A percentile compares a stretch with the other conserved stretches of the same genome.
Evolutionary conservation across 2,329 filamentous ascomycete genomes (phyloP).

Genomic region (Calonectria multiphialidica): DNA sequence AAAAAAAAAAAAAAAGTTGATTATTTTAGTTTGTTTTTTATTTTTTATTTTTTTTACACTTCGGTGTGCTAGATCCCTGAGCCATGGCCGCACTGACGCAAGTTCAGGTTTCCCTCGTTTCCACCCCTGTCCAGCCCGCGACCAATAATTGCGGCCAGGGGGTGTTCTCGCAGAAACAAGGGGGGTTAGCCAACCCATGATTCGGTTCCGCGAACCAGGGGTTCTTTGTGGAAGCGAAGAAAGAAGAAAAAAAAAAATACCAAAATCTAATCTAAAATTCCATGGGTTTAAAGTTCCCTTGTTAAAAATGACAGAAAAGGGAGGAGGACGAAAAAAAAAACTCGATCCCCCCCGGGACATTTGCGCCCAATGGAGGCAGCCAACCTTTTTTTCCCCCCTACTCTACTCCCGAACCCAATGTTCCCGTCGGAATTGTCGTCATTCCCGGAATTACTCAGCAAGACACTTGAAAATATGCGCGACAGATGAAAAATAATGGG

Average conservation of each 20-base stretch:
- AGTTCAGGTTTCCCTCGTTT: not conserved
- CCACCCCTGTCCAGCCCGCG: not conserved
- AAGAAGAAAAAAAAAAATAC: conserved; percentile 16
- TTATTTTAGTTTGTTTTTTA: not conserved
- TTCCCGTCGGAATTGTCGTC: conserved; percentile 11
- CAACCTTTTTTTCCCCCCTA: not conserved
- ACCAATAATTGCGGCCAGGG: conserved; percentile 31
- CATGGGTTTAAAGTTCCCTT: conserved; percentile 15
- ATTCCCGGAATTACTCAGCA: conserved; percentile 16
- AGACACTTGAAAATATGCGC: conserved; percentile 7
- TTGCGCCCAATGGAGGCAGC: conserved; percentile 21
- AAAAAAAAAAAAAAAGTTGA: not conserved
- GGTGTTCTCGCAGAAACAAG: conserved; percentile 22
- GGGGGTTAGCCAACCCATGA: conserved; percentile 23
- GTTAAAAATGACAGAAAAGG: not conserved
- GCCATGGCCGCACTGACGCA: conserved; percentile 21
- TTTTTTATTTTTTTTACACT: conserved; percentile 10
- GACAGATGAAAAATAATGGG: not conserved
- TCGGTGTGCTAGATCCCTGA: conserved; percentile 25
- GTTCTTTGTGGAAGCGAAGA: not conserved
- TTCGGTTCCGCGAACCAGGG: conserved; percentile 12
- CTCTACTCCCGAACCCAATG: conserved; percentile 3
- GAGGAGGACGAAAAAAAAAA: not conserved
- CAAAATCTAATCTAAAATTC: conserved; percentile 23
- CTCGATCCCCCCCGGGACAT: not conserved